Evolutionary conservation across 345 rosid genomes (phyloP).

Genomic region (Brassica nigra): DNA sequence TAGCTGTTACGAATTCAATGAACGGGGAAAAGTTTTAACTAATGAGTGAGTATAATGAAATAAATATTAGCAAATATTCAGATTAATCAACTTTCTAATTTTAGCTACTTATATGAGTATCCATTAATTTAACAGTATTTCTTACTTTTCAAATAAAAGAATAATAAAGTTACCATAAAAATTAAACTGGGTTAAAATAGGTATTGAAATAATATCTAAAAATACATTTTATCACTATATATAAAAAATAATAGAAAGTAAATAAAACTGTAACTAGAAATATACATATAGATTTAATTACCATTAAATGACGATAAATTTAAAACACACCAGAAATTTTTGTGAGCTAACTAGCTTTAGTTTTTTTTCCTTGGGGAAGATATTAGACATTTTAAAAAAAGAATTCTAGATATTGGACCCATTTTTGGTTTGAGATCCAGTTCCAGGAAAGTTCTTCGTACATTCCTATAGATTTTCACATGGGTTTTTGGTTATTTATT

Average conservation of each 20-base stretch:
- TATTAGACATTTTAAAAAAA: background rate
- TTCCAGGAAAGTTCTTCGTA: background rate
- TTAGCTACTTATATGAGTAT: background rate
- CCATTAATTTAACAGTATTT: background rate
- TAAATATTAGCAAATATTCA: background rate
- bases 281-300: background rate
- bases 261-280: background rate
- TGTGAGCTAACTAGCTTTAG: background rate
- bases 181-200: background rate
- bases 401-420: background rate
- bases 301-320: background rate
- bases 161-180: background rate
- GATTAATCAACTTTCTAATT: background rate
- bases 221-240: background rate
- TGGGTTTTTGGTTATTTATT: background rate
- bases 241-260: background rate
- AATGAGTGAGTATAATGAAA: background rate
- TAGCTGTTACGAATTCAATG: background rate
- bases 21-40: background rate
- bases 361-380: background rate
- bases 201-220: background rate
- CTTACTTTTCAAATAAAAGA: background rate
- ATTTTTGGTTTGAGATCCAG: background rate
- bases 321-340: background rate
- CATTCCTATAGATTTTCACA: background rate